A percentile compares a stretch with the other conserved stretches of the same genome.
These are phyloP conservation scores for Mycena floridula DNA, from an alignment of 768 basidiomycete species.

Conservation along the genomic window DNA sequence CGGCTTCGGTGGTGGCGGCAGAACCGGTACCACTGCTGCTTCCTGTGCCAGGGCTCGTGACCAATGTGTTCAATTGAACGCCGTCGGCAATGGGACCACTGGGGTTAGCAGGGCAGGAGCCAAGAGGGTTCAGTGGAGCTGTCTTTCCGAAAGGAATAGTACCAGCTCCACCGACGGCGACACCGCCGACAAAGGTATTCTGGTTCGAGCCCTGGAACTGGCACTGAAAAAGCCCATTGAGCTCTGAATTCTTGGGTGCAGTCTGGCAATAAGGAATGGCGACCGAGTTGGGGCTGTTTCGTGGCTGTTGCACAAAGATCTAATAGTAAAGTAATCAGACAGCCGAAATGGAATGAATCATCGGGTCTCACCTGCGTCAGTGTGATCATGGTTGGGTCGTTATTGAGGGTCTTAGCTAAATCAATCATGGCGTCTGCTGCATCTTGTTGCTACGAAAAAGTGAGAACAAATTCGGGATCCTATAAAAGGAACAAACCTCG, in stretches of 20 bases:
- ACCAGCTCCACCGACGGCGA: slow-evolving; percentile 34
- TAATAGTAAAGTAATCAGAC: no score
- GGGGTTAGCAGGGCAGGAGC: slow-evolving; percentile 45
- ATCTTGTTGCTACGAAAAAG: slow-evolving; percentile 47
- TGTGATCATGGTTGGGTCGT: slow-evolving; percentile 39
- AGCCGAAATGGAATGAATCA: slow-evolving; percentile 18
- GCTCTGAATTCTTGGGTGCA: slow-evolving; percentile 45
- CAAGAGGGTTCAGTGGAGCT: slow-evolving; percentile 34
- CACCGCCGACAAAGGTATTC: slow-evolving; percentile 37
- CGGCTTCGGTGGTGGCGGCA: slow-evolving; percentile 13
- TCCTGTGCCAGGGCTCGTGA: slow-evolving; percentile 27
- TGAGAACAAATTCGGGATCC: not conserved
- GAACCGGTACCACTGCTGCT: slow-evolving; percentile 8
- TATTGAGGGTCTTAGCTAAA: slow-evolving; percentile 37
- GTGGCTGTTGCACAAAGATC: no score
- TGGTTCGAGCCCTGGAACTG: slow-evolving; percentile 45
- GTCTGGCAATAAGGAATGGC: slow-evolving; percentile 48
- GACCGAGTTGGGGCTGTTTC: slow-evolving; percentile 36
- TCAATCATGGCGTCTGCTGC: slow-evolving; percentile 48
- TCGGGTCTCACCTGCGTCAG: slow-evolving; percentile 50
- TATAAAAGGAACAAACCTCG: slow-evolving; percentile 21
- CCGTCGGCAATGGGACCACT: slow-evolving; percentile 45
- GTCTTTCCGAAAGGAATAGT: slow-evolving; percentile 48
- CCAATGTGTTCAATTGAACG: slow-evolving; percentile 30
- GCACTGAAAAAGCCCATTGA: slow-evolving; percentile 53